phyloP scores from a whole-genome alignment of 1,139 yeast species.

The Suhomyces terraborum region DNA sequence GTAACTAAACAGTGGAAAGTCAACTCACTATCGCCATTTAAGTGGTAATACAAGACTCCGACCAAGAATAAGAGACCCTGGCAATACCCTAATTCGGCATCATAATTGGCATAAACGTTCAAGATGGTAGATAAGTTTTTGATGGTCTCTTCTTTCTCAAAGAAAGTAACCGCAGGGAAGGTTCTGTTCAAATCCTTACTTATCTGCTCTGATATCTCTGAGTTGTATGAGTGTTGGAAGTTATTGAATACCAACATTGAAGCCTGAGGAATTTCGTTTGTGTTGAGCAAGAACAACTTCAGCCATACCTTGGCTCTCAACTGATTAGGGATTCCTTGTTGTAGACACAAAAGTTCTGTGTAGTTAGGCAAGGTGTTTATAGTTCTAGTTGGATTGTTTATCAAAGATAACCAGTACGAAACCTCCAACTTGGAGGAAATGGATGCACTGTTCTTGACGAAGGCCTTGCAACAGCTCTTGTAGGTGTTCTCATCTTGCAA shows the following conservation, averaged over 20 bases:
- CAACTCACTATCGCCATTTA: constrained; percentile 44
- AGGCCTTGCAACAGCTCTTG: constrained; percentile 26
- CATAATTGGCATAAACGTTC: constrained; percentile 68
- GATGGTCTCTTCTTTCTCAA: constrained; percentile 47
- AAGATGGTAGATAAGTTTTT: constrained; percentile 55
- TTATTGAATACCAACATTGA: constrained; percentile 38
- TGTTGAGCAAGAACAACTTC: constrained; percentile 35
- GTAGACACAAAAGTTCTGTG: constrained; percentile 43
- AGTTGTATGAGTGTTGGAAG: constrained; percentile 48
- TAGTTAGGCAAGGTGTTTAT: constrained; percentile 50
- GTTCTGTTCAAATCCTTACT: constrained; percentile 64
- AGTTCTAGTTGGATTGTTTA: constrained; percentile 48
- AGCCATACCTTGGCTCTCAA: constrained; percentile 42
- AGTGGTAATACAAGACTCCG: constrained; percentile 60
- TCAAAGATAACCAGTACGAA: constrained; percentile 49
- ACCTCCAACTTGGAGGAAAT: constrained; percentile 35
- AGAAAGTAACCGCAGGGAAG: constrained; percentile 58
- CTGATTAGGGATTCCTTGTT: constrained; percentile 45
- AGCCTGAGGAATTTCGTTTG: constrained; percentile 38
- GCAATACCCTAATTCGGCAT: constrained; percentile 70
- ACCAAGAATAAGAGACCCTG: constrained; percentile 70
- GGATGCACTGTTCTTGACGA: constrained; percentile 20
- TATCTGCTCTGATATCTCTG: constrained; percentile 53
- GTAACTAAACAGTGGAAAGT: constrained; percentile 59
- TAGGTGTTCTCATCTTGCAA: constrained; percentile 18